phyloP scores from a whole-genome alignment of 345 rosid genomes.

The Brassica cretica region DNA sequence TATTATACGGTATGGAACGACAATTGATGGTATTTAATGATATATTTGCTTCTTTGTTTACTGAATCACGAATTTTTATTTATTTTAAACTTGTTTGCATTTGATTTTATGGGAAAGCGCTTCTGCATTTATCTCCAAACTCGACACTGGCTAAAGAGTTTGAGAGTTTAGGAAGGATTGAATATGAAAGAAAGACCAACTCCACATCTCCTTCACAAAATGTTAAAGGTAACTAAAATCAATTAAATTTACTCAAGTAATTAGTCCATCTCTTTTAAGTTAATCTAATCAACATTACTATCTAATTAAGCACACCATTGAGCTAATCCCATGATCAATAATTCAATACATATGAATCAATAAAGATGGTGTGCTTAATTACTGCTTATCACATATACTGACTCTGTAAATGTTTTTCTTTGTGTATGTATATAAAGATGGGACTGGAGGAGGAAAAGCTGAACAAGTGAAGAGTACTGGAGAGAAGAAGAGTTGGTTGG shows the following conservation, averaged over 20 bases:
- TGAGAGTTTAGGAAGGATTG: constrained; percentile 52
- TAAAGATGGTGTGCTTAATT: neutral
- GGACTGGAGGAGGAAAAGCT: constrained; percentile 31
- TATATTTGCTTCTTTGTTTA: neutral
- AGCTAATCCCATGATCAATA: neutral
- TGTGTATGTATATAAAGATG: neutral
- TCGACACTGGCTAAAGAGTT: constrained; percentile 69
- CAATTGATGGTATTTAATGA: neutral
- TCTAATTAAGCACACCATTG: neutral
- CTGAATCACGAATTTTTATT: neutral
- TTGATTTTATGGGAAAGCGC: constrained; percentile 41
- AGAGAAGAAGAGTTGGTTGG: constrained; percentile 41
- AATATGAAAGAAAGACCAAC: constrained; percentile 8
- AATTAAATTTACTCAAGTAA: neutral
- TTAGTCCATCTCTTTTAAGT: neutral
- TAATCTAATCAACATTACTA: neutral
- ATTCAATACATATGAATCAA: neutral
- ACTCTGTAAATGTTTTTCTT: neutral
- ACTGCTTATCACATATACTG: neutral
- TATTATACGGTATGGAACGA: neutral
- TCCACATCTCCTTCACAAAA: constrained; percentile 31
- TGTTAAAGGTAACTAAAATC: neutral
- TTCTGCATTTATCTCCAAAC: constrained; percentile 62
- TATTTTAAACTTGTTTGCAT: neutral
- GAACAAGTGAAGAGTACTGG: constrained; percentile 46